Conservation (phyloP, 2,329 filamentous ascomycete genomes). For the Thermoascus crustaceus region DNA sequence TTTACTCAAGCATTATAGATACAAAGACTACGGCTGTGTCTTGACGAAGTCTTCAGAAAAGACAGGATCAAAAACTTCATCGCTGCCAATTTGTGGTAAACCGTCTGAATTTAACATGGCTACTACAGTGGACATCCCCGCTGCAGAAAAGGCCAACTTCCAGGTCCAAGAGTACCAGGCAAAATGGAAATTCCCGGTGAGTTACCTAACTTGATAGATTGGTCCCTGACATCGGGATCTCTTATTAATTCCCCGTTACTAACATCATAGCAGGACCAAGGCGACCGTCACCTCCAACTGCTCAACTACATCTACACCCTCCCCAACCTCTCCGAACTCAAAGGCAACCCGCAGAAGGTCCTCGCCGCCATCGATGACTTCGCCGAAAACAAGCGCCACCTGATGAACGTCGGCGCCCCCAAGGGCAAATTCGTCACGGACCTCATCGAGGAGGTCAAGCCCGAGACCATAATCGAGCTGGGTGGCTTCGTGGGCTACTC, state of each 20-base stretch:
- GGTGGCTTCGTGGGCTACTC: slow-evolving; percentile 31
- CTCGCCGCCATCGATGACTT: slow-evolving; percentile 61
- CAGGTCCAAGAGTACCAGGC: no score
- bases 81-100: no score
- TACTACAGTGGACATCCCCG: no score
- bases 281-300: slow-evolving; percentile 27
- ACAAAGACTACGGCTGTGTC: no score
- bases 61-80: no score
- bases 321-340: slow-evolving; percentile 50
- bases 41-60: no score
- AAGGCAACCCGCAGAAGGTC: slow-evolving; percentile 52
- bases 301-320: slow-evolving; percentile 56
- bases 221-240: not conserved
- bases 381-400: slow-evolving; percentile 55
- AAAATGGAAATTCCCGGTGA: no score
- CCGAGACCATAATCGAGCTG: slow-evolving; percentile 25
- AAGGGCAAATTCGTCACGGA: slow-evolving; percentile 62
- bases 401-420: slow-evolving; percentile 69
- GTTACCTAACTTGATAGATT: no score
- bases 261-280: not conserved
- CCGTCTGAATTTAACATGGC: no score
- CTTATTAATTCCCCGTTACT: not conserved
- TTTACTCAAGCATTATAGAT: no score
- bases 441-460: slow-evolving; percentile 51
- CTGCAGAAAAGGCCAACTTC: no score